A percentile compares a stretch with the other conserved stretches of the same genome.
Evolutionary conservation across 2,329 filamentous ascomycete species (phyloP).

Genomic region (Elsinoe fawcettii): DNA sequence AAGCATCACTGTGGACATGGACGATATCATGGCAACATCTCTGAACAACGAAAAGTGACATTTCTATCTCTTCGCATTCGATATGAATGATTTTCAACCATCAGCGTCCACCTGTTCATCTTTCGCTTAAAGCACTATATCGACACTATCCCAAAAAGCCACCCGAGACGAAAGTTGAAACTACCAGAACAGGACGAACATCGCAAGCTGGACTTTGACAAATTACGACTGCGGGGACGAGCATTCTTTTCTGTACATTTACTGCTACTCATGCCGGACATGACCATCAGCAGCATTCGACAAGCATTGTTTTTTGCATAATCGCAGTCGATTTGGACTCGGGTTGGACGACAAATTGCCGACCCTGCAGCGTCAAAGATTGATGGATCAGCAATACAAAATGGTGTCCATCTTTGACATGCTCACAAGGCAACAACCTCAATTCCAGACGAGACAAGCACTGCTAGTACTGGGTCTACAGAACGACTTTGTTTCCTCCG

Average conservation of each 20-base stretch:
- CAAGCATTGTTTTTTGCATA: not conserved
- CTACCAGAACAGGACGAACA: not conserved
- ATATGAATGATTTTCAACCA: not conserved
- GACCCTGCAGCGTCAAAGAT: not conserved
- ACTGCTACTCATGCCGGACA: conserved; percentile 1
- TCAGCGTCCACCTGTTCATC: not conserved
- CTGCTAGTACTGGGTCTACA: conserved; percentile 81
- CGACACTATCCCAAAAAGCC: not conserved
- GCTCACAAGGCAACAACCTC: conserved; percentile 28
- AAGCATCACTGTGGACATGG: not conserved
- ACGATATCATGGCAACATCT: not conserved
- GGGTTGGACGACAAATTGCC: not conserved
- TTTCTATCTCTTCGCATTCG: not conserved
- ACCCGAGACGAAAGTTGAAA: not conserved
- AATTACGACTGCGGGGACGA: not conserved
- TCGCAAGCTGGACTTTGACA: not conserved
- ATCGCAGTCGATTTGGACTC: not conserved
- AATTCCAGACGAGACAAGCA: conserved; percentile 56
- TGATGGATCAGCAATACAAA: not conserved
- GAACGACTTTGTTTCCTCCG: conserved; percentile 71
- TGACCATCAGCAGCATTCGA: not conserved
- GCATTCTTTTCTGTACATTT: not conserved
- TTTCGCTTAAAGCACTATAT: not conserved
- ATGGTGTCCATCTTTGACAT: conserved; percentile 10
- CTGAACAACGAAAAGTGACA: not conserved